phyloP scores from a whole-genome alignment of 805 yeast genomes.

The Henningerozyma blattae region DNA sequence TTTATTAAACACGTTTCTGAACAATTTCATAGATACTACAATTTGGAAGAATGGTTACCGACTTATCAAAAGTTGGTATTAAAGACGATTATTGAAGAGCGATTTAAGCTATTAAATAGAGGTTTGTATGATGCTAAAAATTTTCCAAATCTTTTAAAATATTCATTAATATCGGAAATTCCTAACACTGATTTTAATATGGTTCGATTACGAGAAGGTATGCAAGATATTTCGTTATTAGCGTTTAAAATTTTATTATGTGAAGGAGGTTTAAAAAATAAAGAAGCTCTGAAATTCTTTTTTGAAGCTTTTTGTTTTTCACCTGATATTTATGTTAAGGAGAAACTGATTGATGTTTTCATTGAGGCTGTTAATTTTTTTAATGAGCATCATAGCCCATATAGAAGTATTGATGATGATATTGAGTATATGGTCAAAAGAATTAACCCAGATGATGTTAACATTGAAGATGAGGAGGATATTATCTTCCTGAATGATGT shows the following conservation, averaged over 20 bases:
- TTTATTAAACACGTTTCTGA: slow-evolving; percentile 38
- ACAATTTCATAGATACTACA: slow-evolving; percentile 63
- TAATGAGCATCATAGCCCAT: slow-evolving; percentile 51
- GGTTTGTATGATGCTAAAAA: slow-evolving; percentile 39
- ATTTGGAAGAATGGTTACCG: slow-evolving; percentile 81
- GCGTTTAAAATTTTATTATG: slow-evolving; percentile 62
- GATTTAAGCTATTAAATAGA: slow-evolving; percentile 42
- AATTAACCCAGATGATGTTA: slow-evolving; percentile 13
- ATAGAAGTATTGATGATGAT: slow-evolving; percentile 55
- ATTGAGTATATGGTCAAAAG: slow-evolving; percentile 27
- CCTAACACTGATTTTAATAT: slow-evolving; percentile 20
- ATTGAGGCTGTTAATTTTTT: slow-evolving; percentile 46
- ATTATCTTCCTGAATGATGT: slow-evolving; percentile 6
- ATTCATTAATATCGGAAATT: slow-evolving; percentile 31
- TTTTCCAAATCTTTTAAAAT: slow-evolving; percentile 40
- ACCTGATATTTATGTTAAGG: slow-evolving; percentile 38
- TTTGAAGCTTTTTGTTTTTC: slow-evolving; percentile 48
- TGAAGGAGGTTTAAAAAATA: slow-evolving; percentile 68
- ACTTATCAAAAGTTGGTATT: slow-evolving; percentile 39
- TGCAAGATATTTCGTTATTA: slow-evolving; percentile 42
- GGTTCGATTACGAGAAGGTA: slow-evolving; percentile 16
- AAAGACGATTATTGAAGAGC: slow-evolving; percentile 47
- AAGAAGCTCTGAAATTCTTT: slow-evolving; percentile 46
- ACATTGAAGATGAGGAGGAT: slow-evolving; percentile 8
- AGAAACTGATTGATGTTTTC: slow-evolving; percentile 36